Conservation (phyloP, 768 basidiomycete species). For the Auriscalpium vulgare region DNA sequence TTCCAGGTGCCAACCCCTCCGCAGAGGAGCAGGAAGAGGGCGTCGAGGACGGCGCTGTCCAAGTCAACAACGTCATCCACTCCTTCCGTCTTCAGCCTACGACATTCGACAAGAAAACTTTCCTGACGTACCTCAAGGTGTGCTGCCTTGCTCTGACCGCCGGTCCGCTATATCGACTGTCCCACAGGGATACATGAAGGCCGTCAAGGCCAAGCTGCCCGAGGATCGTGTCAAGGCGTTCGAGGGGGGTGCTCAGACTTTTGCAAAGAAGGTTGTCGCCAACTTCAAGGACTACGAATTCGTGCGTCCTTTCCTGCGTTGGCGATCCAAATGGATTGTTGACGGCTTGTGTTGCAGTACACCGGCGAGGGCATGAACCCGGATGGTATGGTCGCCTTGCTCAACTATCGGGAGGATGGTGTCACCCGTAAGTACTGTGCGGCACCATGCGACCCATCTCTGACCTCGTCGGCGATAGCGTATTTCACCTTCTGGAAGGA, state of each 20-base stretch:
- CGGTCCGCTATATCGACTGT: not conserved
- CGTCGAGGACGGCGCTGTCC: conserved; percentile 66
- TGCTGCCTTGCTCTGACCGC: conserved; percentile 4
- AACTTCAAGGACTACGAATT: conserved; percentile 96
- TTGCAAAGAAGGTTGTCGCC: conserved; percentile 81
- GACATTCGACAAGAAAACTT: conserved; percentile 87
- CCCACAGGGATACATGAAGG: conserved; percentile 88
- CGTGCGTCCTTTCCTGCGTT: conserved; percentile 34
- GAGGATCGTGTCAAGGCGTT: conserved; percentile 62
- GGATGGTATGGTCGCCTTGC: conserved; percentile 90
- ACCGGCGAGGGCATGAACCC: conserved; percentile 68
- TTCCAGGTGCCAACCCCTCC: conserved; percentile 84
- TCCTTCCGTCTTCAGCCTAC: conserved; percentile 86
- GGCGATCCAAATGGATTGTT: not conserved
- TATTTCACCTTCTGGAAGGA: conserved; percentile 97
- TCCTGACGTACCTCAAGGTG: conserved; percentile 76
- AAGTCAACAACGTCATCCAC: conserved; percentile 85
- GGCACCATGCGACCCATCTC: not conserved
- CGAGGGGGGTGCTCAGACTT: conserved; percentile 69
- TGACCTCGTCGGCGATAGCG: conserved; percentile 34
- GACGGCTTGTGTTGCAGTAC: conserved; percentile 35
- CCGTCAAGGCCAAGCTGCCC: conserved; percentile 60
- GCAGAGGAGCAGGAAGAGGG: conserved; percentile 78
- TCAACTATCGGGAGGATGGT: conserved; percentile 91
- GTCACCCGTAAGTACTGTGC: conserved; percentile 55